Evolutionary conservation across 768 basidiomycete genomes (phyloP).

Genomic region (Leccinum variicolor): DNA sequence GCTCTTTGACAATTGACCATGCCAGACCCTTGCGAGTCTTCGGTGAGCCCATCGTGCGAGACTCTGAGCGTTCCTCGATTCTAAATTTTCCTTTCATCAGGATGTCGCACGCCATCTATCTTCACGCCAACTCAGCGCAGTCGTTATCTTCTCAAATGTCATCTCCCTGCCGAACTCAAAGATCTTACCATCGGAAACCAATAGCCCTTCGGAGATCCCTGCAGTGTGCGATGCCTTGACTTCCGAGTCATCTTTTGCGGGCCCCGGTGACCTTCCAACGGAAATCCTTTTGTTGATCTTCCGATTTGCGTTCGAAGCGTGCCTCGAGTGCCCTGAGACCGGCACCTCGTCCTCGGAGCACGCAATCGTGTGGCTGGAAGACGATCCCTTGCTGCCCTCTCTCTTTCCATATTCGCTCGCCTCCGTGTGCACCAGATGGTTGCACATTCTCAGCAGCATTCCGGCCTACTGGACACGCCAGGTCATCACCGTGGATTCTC

Average conservation of each 20-base stretch:
- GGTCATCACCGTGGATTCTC: conserved; percentile 14
- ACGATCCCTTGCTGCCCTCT: conserved; percentile 5
- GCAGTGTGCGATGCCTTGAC: not conserved
- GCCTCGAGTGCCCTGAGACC: not conserved
- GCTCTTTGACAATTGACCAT: not conserved
- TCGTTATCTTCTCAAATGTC: not conserved
- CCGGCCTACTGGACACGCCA: conserved; percentile 18
- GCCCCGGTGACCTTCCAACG: not conserved
- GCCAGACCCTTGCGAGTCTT: not conserved
- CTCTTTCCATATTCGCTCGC: conserved; percentile 10
- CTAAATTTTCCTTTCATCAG: not conserved
- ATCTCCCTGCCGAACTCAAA: not conserved
- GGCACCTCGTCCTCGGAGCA: not conserved
- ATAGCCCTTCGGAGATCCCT: not conserved
- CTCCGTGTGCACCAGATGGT: conserved; percentile 17
- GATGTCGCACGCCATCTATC: not conserved
- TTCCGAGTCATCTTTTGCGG: not conserved
- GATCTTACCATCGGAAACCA: not conserved
- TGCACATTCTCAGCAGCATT: conserved; percentile 9
- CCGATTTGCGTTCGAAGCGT: conserved; percentile 1
- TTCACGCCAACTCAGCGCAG: not conserved
- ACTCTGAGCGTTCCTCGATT: not conserved
- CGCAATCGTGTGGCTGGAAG: conserved; percentile 6
- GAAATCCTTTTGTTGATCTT: conserved; percentile 9
- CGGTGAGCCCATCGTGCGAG: not conserved